phyloP scores from a whole-genome alignment of 768 basidiomycete genomes.

The Rickenella mellea region DNA sequence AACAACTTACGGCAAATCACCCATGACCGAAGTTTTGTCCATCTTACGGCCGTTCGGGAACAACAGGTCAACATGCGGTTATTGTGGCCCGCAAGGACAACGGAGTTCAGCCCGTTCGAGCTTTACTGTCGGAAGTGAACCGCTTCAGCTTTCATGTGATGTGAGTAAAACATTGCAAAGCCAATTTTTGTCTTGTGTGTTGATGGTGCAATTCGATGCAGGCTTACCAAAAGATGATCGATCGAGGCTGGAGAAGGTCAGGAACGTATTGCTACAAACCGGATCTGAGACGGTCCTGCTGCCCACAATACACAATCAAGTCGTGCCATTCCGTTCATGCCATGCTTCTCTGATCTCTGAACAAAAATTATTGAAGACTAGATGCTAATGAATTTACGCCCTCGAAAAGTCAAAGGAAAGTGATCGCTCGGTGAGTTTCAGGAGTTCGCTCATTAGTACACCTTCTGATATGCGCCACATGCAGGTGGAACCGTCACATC shows the following conservation, averaged over 20 bases:
- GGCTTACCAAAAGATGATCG: slow-evolving; percentile 77
- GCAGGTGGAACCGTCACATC: slow-evolving; percentile 69
- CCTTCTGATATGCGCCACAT: too few species aligned
- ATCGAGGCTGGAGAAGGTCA: slow-evolving; percentile 78
- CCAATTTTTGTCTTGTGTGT: neutral
- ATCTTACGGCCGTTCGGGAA: neutral
- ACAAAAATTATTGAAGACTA: slow-evolving; percentile 34
- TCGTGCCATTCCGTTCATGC: slow-evolving; percentile 24
- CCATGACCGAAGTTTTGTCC: too few species aligned
- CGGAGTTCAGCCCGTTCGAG: slow-evolving; percentile 33
- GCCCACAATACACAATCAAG: slow-evolving; percentile 94
- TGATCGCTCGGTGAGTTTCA: slow-evolving; percentile 52
- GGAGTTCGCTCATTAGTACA: too few species aligned
- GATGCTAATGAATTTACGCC: slow-evolving; percentile 59
- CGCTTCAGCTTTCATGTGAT: slow-evolving; percentile 43
- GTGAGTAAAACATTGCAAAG: too few species aligned
- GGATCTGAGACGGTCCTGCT: slow-evolving; percentile 72
- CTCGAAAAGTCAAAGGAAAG: slow-evolving; percentile 65
- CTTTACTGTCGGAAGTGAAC: slow-evolving; percentile 40
- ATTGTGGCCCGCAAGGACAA: slow-evolving; percentile 50
- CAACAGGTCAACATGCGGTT: slow-evolving; percentile 43
- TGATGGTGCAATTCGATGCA: slow-evolving; percentile 22
- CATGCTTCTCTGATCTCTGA: slow-evolving; percentile 11
- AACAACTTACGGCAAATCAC: too few species aligned
- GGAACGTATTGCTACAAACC: slow-evolving; percentile 86